Evolutionary conservation across 108 stramenopile genomes (phyloP).

Genomic region (Nitzschia inconspicua): DNA sequence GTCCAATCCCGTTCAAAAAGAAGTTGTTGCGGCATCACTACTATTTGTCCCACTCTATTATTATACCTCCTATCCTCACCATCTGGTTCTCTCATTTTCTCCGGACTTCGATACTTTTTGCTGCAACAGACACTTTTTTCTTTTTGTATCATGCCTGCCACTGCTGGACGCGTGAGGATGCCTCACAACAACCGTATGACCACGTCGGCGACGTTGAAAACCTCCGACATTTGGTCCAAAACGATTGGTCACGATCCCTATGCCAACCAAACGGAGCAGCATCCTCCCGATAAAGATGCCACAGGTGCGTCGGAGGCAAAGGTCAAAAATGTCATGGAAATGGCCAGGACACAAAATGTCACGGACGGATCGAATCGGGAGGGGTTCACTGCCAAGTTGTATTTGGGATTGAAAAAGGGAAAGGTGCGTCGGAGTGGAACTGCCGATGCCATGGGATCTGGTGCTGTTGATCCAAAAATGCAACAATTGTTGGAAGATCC

Average conservation of each 20-base stretch:
- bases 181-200: constrained; percentile 90
- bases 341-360: constrained; percentile 77
- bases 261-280: constrained; percentile 31
- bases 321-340: constrained; percentile 62
- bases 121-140: too few species aligned
- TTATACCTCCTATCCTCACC: too few species aligned
- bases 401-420: constrained; percentile 68
- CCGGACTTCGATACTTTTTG: too few species aligned
- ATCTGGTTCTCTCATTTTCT: too few species aligned
- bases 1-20: too few species aligned
- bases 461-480: constrained; percentile 18
- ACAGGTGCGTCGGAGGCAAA: constrained; percentile 44
- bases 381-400: constrained; percentile 80
- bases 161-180: constrained; percentile 68
- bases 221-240: constrained; percentile 77
- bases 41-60: too few species aligned
- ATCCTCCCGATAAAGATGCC: not conserved
- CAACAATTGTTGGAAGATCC: constrained; percentile 48
- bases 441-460: not conserved
- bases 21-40: too few species aligned
- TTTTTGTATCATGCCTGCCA: too few species aligned
- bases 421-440: constrained; percentile 45
- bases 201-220: constrained; percentile 61
- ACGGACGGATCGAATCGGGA: constrained; percentile 60
- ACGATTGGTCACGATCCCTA: constrained; percentile 85